Base-by-base conservation (phyloP, 352 stramenopile species). In the Phytophthora cactorum region DNA sequence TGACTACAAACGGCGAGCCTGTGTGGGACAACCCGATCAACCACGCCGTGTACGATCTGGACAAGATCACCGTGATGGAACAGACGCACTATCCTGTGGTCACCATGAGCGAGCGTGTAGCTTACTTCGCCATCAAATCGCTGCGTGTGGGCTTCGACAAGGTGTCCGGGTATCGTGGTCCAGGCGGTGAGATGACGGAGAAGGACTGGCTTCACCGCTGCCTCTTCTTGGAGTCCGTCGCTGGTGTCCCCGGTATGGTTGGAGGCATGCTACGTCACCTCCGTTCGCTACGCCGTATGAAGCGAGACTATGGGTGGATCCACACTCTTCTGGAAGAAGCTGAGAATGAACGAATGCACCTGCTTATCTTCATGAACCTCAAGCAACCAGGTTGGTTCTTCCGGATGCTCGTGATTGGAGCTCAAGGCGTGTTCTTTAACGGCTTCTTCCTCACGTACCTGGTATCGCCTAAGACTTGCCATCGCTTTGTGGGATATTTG, bases 341-440 rank as follows among this genome's bases (percentile, higher is more conserved):
- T 3, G 93, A 98, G 75, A 98, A 98, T 72, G 93, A 98, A 77
- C 77, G 92, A 29, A 97, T 98, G 91, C 93, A 98, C 66, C 54
- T 98, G 28, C 76, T 98, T 9, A 96, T 95, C 69, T 97, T 95
- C 61, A 77, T 97, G 58, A 81, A 86, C 46, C 81, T 98, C 60
- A 96, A 96, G 74, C 79, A 97, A 52, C 91, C 90, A 0, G 78
- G 83, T 5, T 74, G 69, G 46, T 29, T 91, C n/a, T 91, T 97
- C 60, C 89, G 91, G n/a, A 45, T 67, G 6, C 52, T 87, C 1
- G 91, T 97, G n/a, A 70, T 97, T 27, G 84, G 79, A 10, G 85
- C 79, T 5, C 91, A 98, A 61, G 86, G 90, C 64, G 86, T 92
- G 10, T 97, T 97, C 68, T 95, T 92, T 63, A 91, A 86, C 55